Evolutionary conservation across 2,329 filamentous ascomycete genomes (phyloP), one percentile per base, ranked within the genome.

Genomic region (Stromatinia cepivora): DNA sequence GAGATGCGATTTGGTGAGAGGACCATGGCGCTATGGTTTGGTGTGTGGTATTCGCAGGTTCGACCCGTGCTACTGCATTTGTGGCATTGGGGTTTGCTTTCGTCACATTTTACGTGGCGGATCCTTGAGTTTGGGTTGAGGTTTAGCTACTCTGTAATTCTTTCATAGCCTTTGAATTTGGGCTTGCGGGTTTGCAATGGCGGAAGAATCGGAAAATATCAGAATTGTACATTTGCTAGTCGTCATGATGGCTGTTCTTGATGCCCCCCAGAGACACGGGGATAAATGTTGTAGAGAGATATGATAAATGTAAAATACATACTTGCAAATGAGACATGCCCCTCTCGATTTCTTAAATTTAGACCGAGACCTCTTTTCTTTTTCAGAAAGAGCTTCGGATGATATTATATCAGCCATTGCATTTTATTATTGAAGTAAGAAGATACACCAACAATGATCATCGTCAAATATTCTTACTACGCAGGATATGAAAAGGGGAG

Each of bases 181-280:
- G 53, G 46, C 34, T 39, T 4, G 17, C 5, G 28, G 11, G 22
- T 28, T 57, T 58, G 39, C 34, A 48, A 31, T 53, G 28, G 70
- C 50, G 56, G 71, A 72, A 69, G 72, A 65, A 70, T 74, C 72
- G 64, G 78, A 72, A 71, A 62, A 78, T 72, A 71, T 92, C 91
- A 94, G 91, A 92, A 84, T 78, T 86, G 85, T 86, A 86, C 89
- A 85, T 88, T 90, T 62, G 86, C 86, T 81, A 82, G 84, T 92
- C 92, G 86, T 92, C 92, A 91, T 86, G 80, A 84, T 82, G 88
- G 88, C 89, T 90, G 92, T 90, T 93, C 91, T 94, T 94, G 92
- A 93, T 87, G 88, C 90, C 89, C 89, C 90, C 94, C 91, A 87
- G 92, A 88, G 94, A 95, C 91, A 94, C 91, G 92, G 92, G 94